phyloP scores from a whole-genome alignment of 2,329 filamentous ascomycete genomes.

The Teratosphaeriaceae sp. region DNA sequence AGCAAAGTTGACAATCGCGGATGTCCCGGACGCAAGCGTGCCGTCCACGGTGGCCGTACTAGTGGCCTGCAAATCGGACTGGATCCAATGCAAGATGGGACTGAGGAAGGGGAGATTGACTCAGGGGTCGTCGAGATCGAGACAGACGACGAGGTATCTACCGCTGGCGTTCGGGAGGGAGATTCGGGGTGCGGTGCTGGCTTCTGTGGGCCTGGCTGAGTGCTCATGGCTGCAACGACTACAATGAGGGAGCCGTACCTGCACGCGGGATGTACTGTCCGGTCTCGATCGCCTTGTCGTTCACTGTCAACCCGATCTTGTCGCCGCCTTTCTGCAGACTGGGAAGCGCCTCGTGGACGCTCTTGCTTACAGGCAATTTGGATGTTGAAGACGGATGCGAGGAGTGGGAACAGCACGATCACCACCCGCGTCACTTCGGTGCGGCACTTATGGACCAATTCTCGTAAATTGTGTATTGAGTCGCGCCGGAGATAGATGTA shows the following conservation, averaged over 20 bases:
- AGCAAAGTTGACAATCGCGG: not conserved
- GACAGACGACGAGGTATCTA: not conserved
- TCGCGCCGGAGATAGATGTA: too few species aligned
- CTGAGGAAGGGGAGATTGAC: not conserved
- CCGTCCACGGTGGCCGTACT: not conserved
- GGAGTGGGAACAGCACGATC: too few species aligned
- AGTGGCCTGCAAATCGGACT: not conserved
- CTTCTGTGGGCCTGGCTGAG: too few species aligned
- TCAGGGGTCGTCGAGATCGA: not conserved
- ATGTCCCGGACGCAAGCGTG: not conserved
- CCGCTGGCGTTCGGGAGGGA: not conserved
- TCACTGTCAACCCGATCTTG: not conserved
- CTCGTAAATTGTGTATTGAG: too few species aligned
- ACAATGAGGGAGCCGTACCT: not conserved
- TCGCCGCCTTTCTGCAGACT: not conserved
- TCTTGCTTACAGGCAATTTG: too few species aligned
- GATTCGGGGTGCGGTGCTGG: not conserved
- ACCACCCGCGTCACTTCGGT: too few species aligned
- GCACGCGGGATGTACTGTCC: not conserved
- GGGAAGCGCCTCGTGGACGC: not conserved
- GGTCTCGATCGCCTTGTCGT: not conserved
- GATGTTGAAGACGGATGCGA: too few species aligned
- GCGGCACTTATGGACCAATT: too few species aligned
- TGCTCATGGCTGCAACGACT: too few species aligned
- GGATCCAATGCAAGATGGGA: not conserved